phyloP scores from a whole-genome alignment of 352 stramenopile species.

The Peronospora farinosa region DNA sequence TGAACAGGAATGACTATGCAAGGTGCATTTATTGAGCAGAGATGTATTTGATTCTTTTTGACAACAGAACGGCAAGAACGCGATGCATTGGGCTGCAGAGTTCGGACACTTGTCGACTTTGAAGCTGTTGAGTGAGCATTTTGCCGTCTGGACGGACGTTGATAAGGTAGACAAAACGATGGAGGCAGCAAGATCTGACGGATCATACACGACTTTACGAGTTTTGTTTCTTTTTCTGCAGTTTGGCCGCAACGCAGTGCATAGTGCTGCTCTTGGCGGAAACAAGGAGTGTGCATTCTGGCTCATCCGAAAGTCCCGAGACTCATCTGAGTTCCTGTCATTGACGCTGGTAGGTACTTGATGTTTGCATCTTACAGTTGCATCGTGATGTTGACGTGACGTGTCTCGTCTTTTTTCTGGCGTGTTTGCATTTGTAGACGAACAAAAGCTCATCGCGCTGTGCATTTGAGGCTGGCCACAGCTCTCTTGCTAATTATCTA shows the following conservation, averaged over 20 bases:
- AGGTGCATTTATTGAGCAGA: not conserved
- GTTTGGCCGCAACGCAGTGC: constrained; percentile 82
- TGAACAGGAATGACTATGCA: too few relatives aligned
- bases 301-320: constrained; percentile 62
- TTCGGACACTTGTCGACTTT: constrained; percentile 69
- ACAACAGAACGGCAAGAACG: constrained; percentile 79
- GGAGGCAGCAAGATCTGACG: not conserved
- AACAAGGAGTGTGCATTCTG: constrained; percentile 82
- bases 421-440: constrained; percentile 39
- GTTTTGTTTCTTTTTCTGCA: constrained; percentile 16
- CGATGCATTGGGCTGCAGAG: constrained; percentile 81
- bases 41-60: not conserved
- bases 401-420: constrained; percentile 6
- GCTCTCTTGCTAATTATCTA: constrained; percentile 63
- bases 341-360: constrained; percentile 52
- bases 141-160: constrained; percentile 65
- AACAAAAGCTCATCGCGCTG: constrained; percentile 84
- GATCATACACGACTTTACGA: not conserved
- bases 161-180: constrained; percentile 50
- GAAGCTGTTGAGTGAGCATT: constrained; percentile 76
- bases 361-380: constrained; percentile 4
- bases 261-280: constrained; percentile 70
- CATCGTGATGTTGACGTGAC: constrained; percentile 7
- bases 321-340: constrained; percentile 64
- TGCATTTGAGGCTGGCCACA: constrained; percentile 82